Conservation (phyloP, 2,329 filamentous ascomycete genomes). For the Sphaerulina vaccinii region DNA sequence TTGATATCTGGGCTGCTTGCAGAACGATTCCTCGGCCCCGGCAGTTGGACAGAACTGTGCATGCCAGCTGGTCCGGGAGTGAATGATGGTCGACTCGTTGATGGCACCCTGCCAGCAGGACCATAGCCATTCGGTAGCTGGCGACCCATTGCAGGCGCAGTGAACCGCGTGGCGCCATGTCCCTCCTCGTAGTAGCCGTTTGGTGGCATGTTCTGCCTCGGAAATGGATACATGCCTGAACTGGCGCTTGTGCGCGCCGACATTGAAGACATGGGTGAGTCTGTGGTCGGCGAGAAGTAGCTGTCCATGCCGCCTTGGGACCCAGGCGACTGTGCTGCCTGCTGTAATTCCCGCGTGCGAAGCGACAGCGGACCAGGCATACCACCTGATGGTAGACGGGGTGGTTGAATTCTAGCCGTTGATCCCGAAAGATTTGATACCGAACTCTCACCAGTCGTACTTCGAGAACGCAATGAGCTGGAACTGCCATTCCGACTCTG, state of each 20-base stretch:
- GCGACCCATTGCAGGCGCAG: constrained; percentile 80
- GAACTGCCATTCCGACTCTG: constrained; percentile 27
- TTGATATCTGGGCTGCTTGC: constrained; percentile 96
- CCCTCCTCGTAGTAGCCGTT: constrained; percentile 68
- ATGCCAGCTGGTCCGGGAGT: constrained; percentile 40
- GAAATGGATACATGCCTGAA: constrained; percentile 74
- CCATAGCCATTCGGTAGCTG: constrained; percentile 65
- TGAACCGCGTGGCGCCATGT: constrained; percentile 68
- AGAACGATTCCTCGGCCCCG: constrained; percentile 67
- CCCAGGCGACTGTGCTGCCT: constrained; percentile 57
- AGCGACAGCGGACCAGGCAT: constrained; percentile 60
- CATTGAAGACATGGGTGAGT: constrained; percentile 70
- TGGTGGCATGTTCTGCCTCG: constrained; percentile 66
- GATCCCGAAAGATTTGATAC: constrained; percentile 10
- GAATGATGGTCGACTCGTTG: constrained; percentile 47
- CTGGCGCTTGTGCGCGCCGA: constrained; percentile 66
- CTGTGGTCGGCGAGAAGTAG: constrained; percentile 86
- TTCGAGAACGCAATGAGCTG: constrained; percentile 27
- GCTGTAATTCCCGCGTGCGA: constrained; percentile 59
- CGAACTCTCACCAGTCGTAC: constrained; percentile 26
- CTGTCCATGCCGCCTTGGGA: constrained; percentile 66
- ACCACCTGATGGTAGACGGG: constrained; percentile 68
- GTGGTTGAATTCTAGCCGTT: constrained; percentile 58
- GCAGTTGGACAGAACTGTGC: constrained; percentile 54
- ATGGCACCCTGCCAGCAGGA: constrained; percentile 53